A percentile compares a stretch with the other conserved stretches of the same genome.
phyloP scores from a whole-genome alignment of 495 filamentous ascomycete genomes.

The Talaromyces ruber region DNA sequence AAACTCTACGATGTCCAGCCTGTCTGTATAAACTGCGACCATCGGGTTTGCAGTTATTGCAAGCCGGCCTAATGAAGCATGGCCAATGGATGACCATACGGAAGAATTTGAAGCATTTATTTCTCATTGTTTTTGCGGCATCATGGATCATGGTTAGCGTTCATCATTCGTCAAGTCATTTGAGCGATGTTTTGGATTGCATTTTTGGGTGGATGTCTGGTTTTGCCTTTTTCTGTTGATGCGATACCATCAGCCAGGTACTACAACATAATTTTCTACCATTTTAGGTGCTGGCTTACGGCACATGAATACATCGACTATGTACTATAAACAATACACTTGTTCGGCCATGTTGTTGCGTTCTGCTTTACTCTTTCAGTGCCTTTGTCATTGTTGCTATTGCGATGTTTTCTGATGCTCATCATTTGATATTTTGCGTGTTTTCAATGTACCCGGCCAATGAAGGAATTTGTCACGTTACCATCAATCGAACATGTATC shows the following conservation, averaged over 20 bases:
- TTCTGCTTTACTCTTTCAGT: conserved; percentile 10
- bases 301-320: not conserved
- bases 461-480: not conserved
- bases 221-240: not conserved
- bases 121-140: not conserved
- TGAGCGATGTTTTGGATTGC: not conserved
- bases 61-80: not conserved
- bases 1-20: conserved; percentile 29
- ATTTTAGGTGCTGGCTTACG: not conserved
- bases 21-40: conserved; percentile 23
- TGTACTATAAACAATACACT: conserved; percentile 7
- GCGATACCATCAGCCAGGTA: not conserved
- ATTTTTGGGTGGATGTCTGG: not conserved
- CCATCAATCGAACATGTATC: not conserved
- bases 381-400: not conserved
- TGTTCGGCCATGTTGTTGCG: conserved; percentile 4
- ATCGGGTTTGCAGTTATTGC: conserved; percentile 22
- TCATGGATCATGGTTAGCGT: not conserved
- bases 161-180: not conserved
- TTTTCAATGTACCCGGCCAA: not conserved
- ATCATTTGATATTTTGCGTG: not conserved
- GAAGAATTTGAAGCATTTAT: not conserved
- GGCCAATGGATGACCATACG: not conserved
- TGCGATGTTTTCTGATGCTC: not conserved
- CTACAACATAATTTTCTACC: not conserved